phyloP scores from a whole-genome alignment of 208 protist genomes.

The Angomonas ambiguus region DNA sequence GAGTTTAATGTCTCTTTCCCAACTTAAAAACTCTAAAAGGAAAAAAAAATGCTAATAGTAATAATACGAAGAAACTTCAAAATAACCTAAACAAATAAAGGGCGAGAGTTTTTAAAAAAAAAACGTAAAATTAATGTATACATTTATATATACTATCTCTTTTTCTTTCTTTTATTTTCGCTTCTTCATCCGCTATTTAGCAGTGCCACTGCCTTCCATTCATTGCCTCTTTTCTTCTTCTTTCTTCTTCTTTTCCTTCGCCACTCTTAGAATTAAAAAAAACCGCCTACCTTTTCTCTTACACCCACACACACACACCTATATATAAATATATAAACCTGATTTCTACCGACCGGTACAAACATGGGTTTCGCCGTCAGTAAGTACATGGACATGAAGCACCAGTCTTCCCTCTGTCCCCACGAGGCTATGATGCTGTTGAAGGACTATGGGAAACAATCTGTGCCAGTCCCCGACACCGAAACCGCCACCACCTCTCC shows the following conservation, averaged over 20 bases:
- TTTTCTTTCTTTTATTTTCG: slow-evolving; percentile 16
- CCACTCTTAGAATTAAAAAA: too few relatives aligned
- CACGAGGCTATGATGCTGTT: slow-evolving; percentile 5
- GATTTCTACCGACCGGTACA: background rate
- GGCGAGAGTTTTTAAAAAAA: background rate
- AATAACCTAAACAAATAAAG: too few relatives aligned
- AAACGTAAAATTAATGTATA: slow-evolving; percentile 11
- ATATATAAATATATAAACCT: too few relatives aligned
- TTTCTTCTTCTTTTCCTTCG: background rate
- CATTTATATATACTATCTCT: slow-evolving; percentile 18
- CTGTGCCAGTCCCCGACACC: slow-evolving; percentile 30
- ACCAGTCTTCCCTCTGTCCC: slow-evolving; percentile 13
- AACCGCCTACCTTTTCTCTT: too few relatives aligned
- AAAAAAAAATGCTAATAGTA: too few relatives aligned
- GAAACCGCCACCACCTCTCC: slow-evolving; percentile 37
- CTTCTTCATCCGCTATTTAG: slow-evolving; percentile 8
- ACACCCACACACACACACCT: background rate
- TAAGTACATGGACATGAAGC: slow-evolving; percentile 10
- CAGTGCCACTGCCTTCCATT: too few relatives aligned
- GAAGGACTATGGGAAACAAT: slow-evolving; percentile 30
- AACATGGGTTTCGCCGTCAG: slow-evolving; percentile 17
- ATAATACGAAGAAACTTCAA: too few relatives aligned
- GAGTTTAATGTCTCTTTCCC: too few relatives aligned
- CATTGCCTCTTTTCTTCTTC: slow-evolving; percentile 20
- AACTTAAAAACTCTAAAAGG: too few relatives aligned